phyloP scores from a whole-genome alignment of 176 grass and related monocot genomes.

The Thinopyrum elongatum region DNA sequence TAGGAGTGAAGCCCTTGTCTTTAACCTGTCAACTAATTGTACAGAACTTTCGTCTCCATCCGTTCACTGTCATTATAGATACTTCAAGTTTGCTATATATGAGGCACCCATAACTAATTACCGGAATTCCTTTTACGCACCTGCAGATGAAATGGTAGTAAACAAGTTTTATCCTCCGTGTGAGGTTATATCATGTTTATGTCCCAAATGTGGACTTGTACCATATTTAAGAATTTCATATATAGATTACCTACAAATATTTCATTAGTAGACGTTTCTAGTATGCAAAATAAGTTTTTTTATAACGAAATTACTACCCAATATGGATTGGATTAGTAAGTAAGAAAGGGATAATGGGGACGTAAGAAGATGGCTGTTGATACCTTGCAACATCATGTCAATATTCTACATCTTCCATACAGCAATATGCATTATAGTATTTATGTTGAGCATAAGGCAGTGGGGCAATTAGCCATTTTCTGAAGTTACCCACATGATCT shows the following conservation, averaged over 20 bases:
- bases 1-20: background rate
- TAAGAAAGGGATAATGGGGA: too few relatives aligned
- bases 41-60: background rate
- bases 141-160: background rate
- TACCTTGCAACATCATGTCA: too few relatives aligned
- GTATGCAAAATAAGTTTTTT: too few relatives aligned
- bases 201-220: too few relatives aligned
- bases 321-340: too few relatives aligned
- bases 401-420: background rate
- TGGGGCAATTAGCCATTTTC: background rate
- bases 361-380: too few relatives aligned
- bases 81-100: background rate
- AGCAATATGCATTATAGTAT: background rate
- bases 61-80: background rate
- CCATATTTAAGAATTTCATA: too few relatives aligned
- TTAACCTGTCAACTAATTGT: background rate
- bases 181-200: background rate
- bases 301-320: too few relatives aligned
- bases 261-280: too few relatives aligned
- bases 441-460: background rate
- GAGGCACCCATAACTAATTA: background rate
- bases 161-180: background rate
- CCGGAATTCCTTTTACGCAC: background rate
- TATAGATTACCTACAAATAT: too few relatives aligned
- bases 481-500: slow-evolving; percentile 53